Base-by-base conservation (phyloP, 2,329 filamentous ascomycete species). In the Phaeomoniella chlamydospora region DNA sequence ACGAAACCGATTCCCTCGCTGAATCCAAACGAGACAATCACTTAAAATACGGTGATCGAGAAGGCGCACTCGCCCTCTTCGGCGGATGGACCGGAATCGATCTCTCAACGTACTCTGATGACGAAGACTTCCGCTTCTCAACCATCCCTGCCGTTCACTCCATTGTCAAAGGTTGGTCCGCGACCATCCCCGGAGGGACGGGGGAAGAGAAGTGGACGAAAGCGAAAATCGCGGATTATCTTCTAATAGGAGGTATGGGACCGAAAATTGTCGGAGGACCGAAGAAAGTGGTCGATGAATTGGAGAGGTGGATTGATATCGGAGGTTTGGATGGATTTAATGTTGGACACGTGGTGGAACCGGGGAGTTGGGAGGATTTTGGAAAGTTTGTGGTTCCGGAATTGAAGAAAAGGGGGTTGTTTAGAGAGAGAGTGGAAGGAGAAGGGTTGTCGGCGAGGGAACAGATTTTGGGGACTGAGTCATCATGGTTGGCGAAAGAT, bases 51-150 rank as follows among this genome's bases (percentile, higher is more conserved):
- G 62, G 56, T 2, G 61, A 65, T 37, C 48, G 52, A 0, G 62
- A 66, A 38, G 62, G 62, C 0, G 57, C 59, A 0, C 52, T 62
- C 13, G 55, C 61, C 3, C 45, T 66, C 0, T 65, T 66, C 38
- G 62, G 63, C 2, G 63, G 62, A 1, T 67, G 62, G 62, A 57
- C 57, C 1, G 62, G 62, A 0, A 61, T 58, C 4, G 62, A 66
- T 43, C 47, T 67, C 2, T 56, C 54, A 2, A 50, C 49, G 0
- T 63, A 57, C 35, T 47, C 49, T 0, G 61, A 65, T 31, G 61
- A 65, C 17, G 56, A 64, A 29, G 61, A 66, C 33, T 63, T 67
- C 38, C 50, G 56, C 2, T 63, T 65, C 39, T 50, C 52, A 4
- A 54, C 55, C 4, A 53, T 54, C 2, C 57, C 59, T 2, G 57